These are phyloP conservation scores for Berkeleyomyces basicola DNA, from an alignment of 2,329 filamentous ascomycete species.

Conservation along the genomic window DNA sequence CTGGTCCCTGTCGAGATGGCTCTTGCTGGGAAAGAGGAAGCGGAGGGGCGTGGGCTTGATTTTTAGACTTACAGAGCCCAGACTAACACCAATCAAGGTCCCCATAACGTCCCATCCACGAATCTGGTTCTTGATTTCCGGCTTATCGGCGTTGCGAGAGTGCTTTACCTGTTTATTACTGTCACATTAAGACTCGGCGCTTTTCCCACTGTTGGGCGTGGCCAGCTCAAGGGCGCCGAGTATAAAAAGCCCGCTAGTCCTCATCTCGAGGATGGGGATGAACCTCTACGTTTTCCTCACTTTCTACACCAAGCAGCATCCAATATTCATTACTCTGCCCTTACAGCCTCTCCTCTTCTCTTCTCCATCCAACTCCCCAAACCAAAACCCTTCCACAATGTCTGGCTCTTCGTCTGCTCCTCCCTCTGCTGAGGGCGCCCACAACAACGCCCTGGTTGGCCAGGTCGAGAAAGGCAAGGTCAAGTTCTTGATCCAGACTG, in stretches of 20 bases:
- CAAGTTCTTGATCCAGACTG: constrained; percentile 31
- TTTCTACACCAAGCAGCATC: not conserved
- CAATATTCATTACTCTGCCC: not conserved
- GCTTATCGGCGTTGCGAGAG: not conserved
- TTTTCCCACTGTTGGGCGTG: not conserved
- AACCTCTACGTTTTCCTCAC: not conserved
- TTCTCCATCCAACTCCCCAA: not conserved
- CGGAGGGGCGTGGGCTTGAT: not conserved
- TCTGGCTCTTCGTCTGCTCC: constrained; percentile 12
- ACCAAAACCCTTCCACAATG: constrained; percentile 8
- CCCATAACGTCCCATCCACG: not conserved
- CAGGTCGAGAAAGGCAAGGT: constrained; percentile 26
- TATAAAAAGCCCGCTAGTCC: not conserved
- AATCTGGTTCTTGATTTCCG: not conserved
- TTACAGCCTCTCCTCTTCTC: not conserved
- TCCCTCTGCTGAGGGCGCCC: constrained; percentile 6
- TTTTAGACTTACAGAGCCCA: not conserved
- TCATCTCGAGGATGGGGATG: not conserved
- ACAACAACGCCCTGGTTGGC: constrained; percentile 15
- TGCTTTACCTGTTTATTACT: not conserved
- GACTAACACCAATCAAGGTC: not conserved
- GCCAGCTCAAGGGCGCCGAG: not conserved
- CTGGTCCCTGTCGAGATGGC: too few relatives aligned
- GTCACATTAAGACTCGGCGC: not conserved
- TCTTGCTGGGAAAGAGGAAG: not conserved